Evolutionary conservation across 1,284 basidiomycete species (phyloP).

Genomic region (Prillingera fragicola): DNA sequence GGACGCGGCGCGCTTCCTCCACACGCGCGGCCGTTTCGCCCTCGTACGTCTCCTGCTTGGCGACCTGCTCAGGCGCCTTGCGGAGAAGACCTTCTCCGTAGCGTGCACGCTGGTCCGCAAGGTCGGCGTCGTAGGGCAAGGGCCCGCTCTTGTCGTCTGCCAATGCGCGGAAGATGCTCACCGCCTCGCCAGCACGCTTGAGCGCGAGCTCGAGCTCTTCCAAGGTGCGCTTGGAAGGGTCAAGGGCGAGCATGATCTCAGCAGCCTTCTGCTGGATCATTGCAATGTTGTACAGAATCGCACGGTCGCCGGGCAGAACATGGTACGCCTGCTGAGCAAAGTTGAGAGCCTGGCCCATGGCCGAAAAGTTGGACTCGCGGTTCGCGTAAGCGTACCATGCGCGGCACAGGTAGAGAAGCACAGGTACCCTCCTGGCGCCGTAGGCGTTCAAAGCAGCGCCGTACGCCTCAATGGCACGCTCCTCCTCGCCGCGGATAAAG

Average conservation of each 20-base stretch:
- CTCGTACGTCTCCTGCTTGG: constrained; percentile 68
- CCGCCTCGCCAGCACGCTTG: constrained; percentile 76
- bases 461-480: constrained; percentile 92
- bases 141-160: constrained; percentile 63
- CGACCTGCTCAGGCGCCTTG: constrained; percentile 69
- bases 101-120: constrained; percentile 78
- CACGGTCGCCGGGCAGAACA: constrained; percentile 76
- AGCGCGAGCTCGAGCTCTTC: constrained; percentile 72
- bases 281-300: constrained; percentile 85
- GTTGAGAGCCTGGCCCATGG: constrained; percentile 71
- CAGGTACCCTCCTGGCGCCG: constrained; percentile 61
- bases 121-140: constrained; percentile 76
- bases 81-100: constrained; percentile 80
- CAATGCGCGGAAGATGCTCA: constrained; percentile 77
- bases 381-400: constrained; percentile 88
- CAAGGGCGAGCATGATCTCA: constrained; percentile 72
- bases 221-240: constrained; percentile 67
- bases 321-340: constrained; percentile 72
- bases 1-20: constrained; percentile 58
- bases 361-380: constrained; percentile 71
- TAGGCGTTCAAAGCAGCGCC: constrained; percentile 75
- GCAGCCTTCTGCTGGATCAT: constrained; percentile 94
- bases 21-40: constrained; percentile 64
- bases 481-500: constrained; percentile 82
- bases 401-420: constrained; percentile 75